These are phyloP conservation scores for Leptosphaerulina australis DNA, from an alignment of 2,329 filamentous ascomycete genomes.

Conservation along the genomic window DNA sequence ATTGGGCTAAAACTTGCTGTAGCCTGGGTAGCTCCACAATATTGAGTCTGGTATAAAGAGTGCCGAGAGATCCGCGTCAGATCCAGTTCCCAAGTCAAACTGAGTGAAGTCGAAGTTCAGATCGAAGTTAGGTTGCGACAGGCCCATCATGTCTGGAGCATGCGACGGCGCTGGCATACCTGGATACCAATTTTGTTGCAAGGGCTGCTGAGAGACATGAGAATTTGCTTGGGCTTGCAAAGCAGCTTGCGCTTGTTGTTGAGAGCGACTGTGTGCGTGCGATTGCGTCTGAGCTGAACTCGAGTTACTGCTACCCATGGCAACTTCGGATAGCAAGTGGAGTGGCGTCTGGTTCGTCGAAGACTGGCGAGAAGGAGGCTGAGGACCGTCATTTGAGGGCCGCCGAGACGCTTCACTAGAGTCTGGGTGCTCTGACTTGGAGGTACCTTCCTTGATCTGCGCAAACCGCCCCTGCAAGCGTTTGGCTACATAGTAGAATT, in stretches of 20 bases:
- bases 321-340: constrained; percentile 50
- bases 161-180: constrained; percentile 25
- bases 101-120: constrained; percentile 47
- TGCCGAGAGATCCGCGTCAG: constrained; percentile 45
- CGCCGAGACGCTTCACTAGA: constrained; percentile 29
- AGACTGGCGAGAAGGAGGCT: constrained; percentile 31
- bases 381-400: constrained; percentile 23
- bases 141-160: constrained; percentile 33
- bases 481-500: constrained; percentile 55
- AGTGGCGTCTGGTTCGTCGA: constrained; percentile 46
- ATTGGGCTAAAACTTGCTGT: constrained; percentile 13
- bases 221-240: constrained; percentile 37
- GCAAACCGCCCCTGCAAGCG: constrained; percentile 55
- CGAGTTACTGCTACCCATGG: constrained; percentile 44
- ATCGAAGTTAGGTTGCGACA: constrained; percentile 40
- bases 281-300: constrained; percentile 13
- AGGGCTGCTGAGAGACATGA: constrained; percentile 26
- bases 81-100: constrained; percentile 45
- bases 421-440: constrained; percentile 35
- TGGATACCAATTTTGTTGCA: constrained; percentile 40
- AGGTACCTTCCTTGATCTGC: constrained; percentile 52
- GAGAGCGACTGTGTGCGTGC: constrained; percentile 18
- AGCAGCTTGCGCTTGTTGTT: constrained; percentile 35
- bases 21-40: constrained; percentile 38
- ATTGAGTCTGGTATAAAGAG: constrained; percentile 47